Conservation (phyloP, 106 monocot species). For the Dendrobium huoshanense region DNA sequence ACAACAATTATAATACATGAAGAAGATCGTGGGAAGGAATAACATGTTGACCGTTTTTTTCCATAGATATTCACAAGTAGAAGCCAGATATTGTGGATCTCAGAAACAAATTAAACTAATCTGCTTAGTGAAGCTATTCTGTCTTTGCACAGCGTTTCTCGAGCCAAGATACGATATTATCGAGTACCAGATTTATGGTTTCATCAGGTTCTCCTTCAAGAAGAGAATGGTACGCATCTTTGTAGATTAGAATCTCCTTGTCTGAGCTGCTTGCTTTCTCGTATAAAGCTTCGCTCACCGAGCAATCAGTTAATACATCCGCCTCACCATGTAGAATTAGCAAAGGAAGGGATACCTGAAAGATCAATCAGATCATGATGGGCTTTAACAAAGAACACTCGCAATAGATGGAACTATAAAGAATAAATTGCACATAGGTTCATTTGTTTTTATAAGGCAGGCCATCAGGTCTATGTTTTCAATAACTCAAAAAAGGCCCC, state of each 20-base stretch:
- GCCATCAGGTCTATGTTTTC: too few relatives aligned
- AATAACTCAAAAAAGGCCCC: too few relatives aligned
- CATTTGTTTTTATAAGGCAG: too few relatives aligned
- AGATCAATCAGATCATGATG: neutral
- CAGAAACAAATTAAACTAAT: neutral
- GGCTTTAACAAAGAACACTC: too few relatives aligned
- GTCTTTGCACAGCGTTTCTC: conserved; percentile 23
- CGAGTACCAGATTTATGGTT: conserved; percentile 61
- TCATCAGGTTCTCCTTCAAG: conserved; percentile 91
- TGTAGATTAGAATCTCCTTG: conserved; percentile 63
- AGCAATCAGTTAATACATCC: conserved; percentile 75
- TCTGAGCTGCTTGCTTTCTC: conserved; percentile 75
- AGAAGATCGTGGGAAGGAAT: neutral
- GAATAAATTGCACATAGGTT: too few relatives aligned
- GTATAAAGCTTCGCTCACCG: conserved; percentile 73
- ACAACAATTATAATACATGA: neutral
- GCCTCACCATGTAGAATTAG: conserved; percentile 81
- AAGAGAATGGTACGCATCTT: conserved; percentile 69
- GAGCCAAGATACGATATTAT: conserved; percentile 76
- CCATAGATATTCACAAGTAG: neutral
- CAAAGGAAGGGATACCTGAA: conserved; percentile 81
- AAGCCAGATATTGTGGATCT: neutral
- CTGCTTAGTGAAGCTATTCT: conserved; percentile 2
- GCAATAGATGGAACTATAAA: too few relatives aligned
- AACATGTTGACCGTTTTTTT: neutral